phyloP scores from a whole-genome alignment of 2,329 filamentous ascomycete species.

The Neofusicoccum kwambonambiense region DNA sequence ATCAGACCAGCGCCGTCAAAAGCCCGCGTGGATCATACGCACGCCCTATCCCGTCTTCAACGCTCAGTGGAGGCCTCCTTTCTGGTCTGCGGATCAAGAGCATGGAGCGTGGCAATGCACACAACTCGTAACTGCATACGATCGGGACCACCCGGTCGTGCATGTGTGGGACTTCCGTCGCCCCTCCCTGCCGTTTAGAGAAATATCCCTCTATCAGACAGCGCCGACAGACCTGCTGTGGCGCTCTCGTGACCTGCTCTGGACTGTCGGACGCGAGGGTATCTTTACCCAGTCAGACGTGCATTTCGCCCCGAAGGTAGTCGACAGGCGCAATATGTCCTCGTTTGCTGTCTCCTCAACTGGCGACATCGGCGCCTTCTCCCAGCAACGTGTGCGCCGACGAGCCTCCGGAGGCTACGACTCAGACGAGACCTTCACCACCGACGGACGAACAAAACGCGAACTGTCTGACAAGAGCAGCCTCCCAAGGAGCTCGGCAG shows the following conservation, averaged over 20 bases:
- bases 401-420: slow-evolving; percentile 41
- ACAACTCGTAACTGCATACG: slow-evolving; percentile 62
- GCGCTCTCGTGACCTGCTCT: slow-evolving; percentile 63
- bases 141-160: slow-evolving; percentile 59
- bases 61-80: slow-evolving; percentile 62
- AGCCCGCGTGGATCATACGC: slow-evolving; percentile 57
- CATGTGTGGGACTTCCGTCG: slow-evolving; percentile 66
- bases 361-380: slow-evolving; percentile 56
- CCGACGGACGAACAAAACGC: slow-evolving; percentile 43
- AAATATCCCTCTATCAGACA: slow-evolving; percentile 56
- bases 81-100: slow-evolving; percentile 53
- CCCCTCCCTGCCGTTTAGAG: slow-evolving; percentile 61
- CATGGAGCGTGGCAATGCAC: slow-evolving; percentile 59
- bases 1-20: slow-evolving; percentile 55
- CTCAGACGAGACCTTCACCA: slow-evolving; percentile 34
- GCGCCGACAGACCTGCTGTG: slow-evolving; percentile 62
- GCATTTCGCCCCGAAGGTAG: slow-evolving; percentile 58
- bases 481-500: slow-evolving; percentile 51
- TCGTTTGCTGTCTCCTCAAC: slow-evolving; percentile 57
- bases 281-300: slow-evolving; percentile 63
- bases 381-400: slow-evolving; percentile 50
- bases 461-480: slow-evolving; percentile 49
- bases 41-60: slow-evolving; percentile 62
- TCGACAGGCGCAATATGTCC: slow-evolving; percentile 57
- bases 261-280: slow-evolving; percentile 63